Evolutionary conservation across 768 basidiomycete genomes (phyloP).

Genomic region (Suillus occidentalis): DNA sequence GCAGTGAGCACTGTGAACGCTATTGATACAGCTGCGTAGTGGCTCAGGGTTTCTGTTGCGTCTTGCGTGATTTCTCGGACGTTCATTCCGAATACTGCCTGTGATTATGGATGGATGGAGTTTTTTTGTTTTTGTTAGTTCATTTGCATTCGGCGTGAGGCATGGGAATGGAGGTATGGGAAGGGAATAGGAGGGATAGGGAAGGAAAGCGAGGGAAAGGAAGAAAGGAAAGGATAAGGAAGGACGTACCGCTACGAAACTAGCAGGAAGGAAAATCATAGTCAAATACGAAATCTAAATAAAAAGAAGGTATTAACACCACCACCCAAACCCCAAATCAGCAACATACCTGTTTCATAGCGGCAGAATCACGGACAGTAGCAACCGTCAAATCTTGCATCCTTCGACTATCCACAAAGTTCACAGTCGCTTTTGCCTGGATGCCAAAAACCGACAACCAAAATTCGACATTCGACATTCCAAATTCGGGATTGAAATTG

Average conservation of each 20-base stretch:
- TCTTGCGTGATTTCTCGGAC: constrained; percentile 21
- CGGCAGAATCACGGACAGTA: constrained; percentile 11
- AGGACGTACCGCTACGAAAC: constrained; percentile 37
- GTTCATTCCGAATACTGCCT: constrained; percentile 17
- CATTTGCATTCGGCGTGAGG: too few relatives aligned
- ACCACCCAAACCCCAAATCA: background rate
- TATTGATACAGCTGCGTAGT: constrained; percentile 40
- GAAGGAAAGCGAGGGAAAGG: too few relatives aligned
- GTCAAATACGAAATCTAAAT: constrained; percentile 55
- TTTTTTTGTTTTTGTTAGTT: too few relatives aligned
- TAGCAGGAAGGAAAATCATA: constrained; percentile 58
- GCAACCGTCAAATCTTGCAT: constrained; percentile 10
- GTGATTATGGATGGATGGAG: too few relatives aligned
- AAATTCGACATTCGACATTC: too few relatives aligned
- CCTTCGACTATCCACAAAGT: constrained; percentile 45
- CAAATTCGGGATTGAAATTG: too few relatives aligned
- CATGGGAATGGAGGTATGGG: background rate
- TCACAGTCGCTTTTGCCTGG: constrained; percentile 56
- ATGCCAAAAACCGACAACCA: background rate
- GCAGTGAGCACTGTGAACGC: constrained; percentile 46
- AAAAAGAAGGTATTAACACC: constrained; percentile 5
- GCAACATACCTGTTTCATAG: constrained; percentile 24
- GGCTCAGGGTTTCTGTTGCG: constrained; percentile 29
- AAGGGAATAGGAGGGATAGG: too few relatives aligned
- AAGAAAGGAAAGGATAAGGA: too few relatives aligned